Evolutionary conservation across 1,139 yeast species (phyloP).

Genomic region (Saccharomyces uvarum): DNA sequence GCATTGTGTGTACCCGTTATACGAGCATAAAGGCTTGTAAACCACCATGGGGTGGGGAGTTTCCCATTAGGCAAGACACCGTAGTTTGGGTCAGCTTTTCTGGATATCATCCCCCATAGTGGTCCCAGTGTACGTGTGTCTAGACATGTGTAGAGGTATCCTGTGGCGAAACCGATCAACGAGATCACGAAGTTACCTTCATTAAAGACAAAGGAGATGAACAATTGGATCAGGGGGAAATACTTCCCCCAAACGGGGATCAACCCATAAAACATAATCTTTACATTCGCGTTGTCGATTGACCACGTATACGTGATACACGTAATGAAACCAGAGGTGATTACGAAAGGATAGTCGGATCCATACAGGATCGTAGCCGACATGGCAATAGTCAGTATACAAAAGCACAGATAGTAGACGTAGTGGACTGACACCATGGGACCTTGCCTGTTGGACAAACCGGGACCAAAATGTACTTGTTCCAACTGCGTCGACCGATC

Average conservation of each 20-base stretch:
- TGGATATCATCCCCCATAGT: slow-evolving; percentile 23
- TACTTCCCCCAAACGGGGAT: slow-evolving; percentile 31
- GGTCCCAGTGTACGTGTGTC: slow-evolving; percentile 32
- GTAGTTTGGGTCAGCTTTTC: slow-evolving; percentile 14
- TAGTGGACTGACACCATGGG: slow-evolving; percentile 19
- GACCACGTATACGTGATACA: slow-evolving; percentile 30
- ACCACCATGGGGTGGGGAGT: slow-evolving; percentile 25
- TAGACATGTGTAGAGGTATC: slow-evolving; percentile 28
- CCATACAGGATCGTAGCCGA: slow-evolving; percentile 15
- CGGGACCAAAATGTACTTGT: slow-evolving; percentile 13
- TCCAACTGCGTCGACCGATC: slow-evolving; percentile 25
- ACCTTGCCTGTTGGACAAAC: slow-evolving; percentile 7
- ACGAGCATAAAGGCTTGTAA: slow-evolving; percentile 8
- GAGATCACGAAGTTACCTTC: slow-evolving; percentile 16
- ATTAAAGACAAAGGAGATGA: slow-evolving; percentile 22
- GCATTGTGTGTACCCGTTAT: neutral
- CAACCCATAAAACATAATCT: slow-evolving; percentile 28
- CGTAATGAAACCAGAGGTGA: slow-evolving; percentile 22
- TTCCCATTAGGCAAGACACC: slow-evolving; percentile 23
- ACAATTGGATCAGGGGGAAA: slow-evolving; percentile 26
- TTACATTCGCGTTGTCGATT: slow-evolving; percentile 24
- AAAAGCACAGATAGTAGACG: slow-evolving; percentile 22
- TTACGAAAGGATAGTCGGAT: slow-evolving; percentile 8
- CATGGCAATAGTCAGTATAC: slow-evolving; percentile 13
- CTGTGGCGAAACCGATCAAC: slow-evolving; percentile 24